Evolutionary conservation across 108 stramenopile species (phyloP), one percentile per base, ranked within the genome.

Genomic region (Discostella pseudostelligera): DNA sequence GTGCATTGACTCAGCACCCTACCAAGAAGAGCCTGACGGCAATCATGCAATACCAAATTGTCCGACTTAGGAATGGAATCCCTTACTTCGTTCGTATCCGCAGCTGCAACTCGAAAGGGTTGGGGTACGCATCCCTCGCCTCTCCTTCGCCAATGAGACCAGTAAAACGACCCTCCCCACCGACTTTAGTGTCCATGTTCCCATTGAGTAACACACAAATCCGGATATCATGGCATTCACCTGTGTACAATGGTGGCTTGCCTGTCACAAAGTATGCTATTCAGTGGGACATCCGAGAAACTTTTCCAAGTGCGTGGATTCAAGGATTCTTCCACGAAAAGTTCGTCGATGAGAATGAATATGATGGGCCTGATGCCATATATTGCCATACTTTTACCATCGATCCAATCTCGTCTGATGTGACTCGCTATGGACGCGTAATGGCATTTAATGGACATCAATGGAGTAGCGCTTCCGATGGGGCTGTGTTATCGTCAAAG

Each of bases 361-460:
- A 47, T 44, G 40, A 17, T 26, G 39, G 48, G 32, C 2, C 25
- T n/a, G 62, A 48, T 0, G 28, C 9, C 11, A 28, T 48, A 22
- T 76, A 76, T 36, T 92, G 79, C 69, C 79, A 80, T 69, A 89
- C 85, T 40, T 87, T 95, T 51, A 35, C 57, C n/a, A 64, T 92
- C 44, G 35, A 82, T 17, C 47, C 72, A 24, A 56, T 70, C 17
- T 81, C 86, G 16, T 28, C 65, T 43, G 39, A 40, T 55, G 28
- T 81, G 11, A 51, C 82, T 13, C 74, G 82, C 24, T 93, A 70
- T 59, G 90, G 77, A 24, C 80, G 92, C 9, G 87, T 95, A 20
- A 43, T 64, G 3, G 90, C 92, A 17, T 77, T 73, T 68, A 95
- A 95, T 79, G 88, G 82, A 14, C 79, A 72, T 35, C 80, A 49